Conservation (phyloP, 1,284 basidiomycete genomes). For the Ganoderma boninense region DNA sequence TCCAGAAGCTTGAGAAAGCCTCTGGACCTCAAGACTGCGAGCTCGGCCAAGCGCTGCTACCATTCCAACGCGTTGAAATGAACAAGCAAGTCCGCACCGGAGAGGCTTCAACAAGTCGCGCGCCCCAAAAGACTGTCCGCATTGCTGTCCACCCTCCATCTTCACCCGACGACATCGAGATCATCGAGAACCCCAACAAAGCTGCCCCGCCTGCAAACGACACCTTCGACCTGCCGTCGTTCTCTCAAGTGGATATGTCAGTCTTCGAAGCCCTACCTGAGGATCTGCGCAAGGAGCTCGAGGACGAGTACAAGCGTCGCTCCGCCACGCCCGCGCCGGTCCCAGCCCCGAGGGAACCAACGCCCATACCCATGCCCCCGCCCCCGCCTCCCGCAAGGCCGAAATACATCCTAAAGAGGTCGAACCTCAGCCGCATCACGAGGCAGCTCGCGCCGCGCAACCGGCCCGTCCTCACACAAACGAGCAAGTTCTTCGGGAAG, state of each 20-base stretch:
- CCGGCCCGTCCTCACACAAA: slow-evolving; percentile 54
- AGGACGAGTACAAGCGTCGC: slow-evolving; percentile 69
- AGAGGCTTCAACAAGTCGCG: slow-evolving; percentile 11
- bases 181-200: slow-evolving; percentile 27
- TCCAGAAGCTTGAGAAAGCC: slow-evolving; percentile 84
- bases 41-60: slow-evolving; percentile 60
- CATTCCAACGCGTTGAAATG: slow-evolving; percentile 53
- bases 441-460: slow-evolving; percentile 67
- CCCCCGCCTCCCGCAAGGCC: slow-evolving; percentile 34
- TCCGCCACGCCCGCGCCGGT: slow-evolving; percentile 53
- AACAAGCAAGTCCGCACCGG: slow-evolving; percentile 26
- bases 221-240: slow-evolving; percentile 61
- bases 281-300: slow-evolving; percentile 75
- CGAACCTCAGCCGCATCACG: slow-evolving; percentile 64
- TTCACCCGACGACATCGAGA: slow-evolving; percentile 40
- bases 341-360: slow-evolving; percentile 26
- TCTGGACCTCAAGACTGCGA: slow-evolving; percentile 37
- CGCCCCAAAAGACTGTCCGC: slow-evolving; percentile 32
- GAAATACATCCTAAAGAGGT: slow-evolving; percentile 42
- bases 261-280: slow-evolving; percentile 78
- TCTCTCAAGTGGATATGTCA: slow-evolving; percentile 78
- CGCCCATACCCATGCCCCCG: slow-evolving; percentile 19
- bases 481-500: slow-evolving; percentile 49
- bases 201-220: not conserved
- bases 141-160: slow-evolving; percentile 44